A percentile compares a stretch with the other conserved stretches of the same genome.
Evolutionary conservation across 2,329 filamentous ascomycete genomes (phyloP).

Genomic region (Ilyonectria robusta): DNA sequence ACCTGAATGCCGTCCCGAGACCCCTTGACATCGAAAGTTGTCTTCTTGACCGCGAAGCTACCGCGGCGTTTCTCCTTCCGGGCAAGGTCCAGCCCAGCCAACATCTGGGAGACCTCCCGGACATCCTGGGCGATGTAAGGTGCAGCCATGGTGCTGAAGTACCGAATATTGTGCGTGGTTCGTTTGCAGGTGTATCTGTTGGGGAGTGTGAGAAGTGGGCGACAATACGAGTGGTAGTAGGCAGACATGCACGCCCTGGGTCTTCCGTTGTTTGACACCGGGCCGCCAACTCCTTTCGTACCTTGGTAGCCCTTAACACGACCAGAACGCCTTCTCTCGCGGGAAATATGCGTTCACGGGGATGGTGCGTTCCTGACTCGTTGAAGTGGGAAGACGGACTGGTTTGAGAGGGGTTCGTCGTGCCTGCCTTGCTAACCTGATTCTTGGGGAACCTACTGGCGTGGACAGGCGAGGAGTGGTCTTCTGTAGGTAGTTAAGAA

Average conservation of each 20-base stretch:
- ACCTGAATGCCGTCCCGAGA: constrained; percentile 78
- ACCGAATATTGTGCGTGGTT: not conserved
- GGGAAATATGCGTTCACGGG: not conserved
- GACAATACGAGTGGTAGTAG: not conserved
- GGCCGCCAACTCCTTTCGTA: not conserved
- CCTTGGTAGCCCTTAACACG: not conserved
- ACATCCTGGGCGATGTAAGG: constrained; percentile 80
- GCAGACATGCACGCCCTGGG: constrained; percentile 8
- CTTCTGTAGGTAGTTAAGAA: too few species aligned
- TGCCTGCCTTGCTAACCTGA: not conserved
- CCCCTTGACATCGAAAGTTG: constrained; percentile 77
- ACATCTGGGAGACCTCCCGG: constrained; percentile 75
- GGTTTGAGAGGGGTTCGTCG: not conserved
- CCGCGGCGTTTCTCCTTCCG: constrained; percentile 69
- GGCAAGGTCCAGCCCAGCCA: constrained; percentile 73
- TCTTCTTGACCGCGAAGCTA: constrained; percentile 82
- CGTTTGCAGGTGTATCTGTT: constrained; percentile 11
- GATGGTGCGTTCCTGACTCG: not conserved
- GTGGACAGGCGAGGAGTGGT: not conserved
- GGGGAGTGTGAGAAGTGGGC: constrained; percentile 17
- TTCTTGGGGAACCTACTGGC: not conserved
- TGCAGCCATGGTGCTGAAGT: constrained; percentile 51
- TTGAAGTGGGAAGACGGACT: not conserved
- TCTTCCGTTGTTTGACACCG: not conserved
- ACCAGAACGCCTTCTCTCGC: not conserved